Conservation (phyloP, 192 early-diverging fungal species). For the Coemansia sp. region DNA sequence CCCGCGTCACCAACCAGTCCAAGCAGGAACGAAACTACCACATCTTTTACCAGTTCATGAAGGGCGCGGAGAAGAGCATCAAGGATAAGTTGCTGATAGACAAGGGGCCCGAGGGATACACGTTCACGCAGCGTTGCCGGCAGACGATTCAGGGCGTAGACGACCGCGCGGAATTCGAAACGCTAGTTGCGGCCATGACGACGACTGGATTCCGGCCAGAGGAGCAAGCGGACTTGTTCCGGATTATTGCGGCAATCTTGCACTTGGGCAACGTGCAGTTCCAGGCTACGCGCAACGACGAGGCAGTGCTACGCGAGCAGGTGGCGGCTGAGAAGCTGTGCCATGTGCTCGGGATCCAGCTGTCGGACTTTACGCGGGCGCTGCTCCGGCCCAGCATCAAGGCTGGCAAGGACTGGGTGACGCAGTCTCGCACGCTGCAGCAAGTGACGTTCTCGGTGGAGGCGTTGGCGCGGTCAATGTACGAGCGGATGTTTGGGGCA, state of each 20-base stretch:
- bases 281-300: constrained; percentile 76
- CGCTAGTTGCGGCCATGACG: constrained; percentile 73
- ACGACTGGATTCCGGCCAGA: constrained; percentile 78
- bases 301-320: constrained; percentile 80
- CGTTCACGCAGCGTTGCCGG: constrained; percentile 80
- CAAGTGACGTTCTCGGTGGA: constrained; percentile 90
- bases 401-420: constrained; percentile 96
- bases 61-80: constrained; percentile 70
- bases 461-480: constrained; percentile 86
- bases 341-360: constrained; percentile 89
- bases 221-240: constrained; percentile 80
- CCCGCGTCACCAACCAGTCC: constrained; percentile 91
- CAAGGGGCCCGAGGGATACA: constrained; percentile 73
- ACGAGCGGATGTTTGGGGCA: constrained; percentile 94
- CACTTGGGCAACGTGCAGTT: constrained; percentile 93
- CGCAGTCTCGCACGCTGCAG: constrained; percentile 80
- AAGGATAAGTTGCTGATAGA: constrained; percentile 80
- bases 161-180: constrained; percentile 78
- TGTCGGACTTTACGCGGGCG: constrained; percentile 82
- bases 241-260: constrained; percentile 81
- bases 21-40: constrained; percentile 95
- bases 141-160: constrained; percentile 92
- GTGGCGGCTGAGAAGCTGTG: constrained; percentile 84
- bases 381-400: constrained; percentile 89
- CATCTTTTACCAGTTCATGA: constrained; percentile 98